Evolutionary conservation across 2,329 filamentous ascomycete genomes (phyloP), one percentile per base, ranked within the genome.

Genomic region (Colletotrichum tropicale): DNA sequence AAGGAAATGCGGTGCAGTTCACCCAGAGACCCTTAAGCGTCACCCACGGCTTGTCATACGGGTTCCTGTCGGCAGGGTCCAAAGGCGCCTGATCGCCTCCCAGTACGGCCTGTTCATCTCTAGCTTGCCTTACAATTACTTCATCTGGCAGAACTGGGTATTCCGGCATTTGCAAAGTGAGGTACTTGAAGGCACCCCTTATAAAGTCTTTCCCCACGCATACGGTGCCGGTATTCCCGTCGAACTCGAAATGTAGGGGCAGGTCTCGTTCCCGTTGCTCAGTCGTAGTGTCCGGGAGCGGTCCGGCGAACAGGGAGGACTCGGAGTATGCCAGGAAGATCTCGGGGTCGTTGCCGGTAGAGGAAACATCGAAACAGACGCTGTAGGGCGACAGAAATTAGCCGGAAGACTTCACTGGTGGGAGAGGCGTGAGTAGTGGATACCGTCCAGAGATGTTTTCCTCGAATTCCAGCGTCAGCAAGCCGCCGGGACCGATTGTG

Each of bases 161-260:
- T 72, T 86, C 83, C 2, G 87, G 80, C 88, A 78, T 78, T 38
- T 79, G 77, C 2, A 87, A 76, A 3, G 85, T 87, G 58, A 88
- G 78, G 66, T 88, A 89, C 5, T 86, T 82, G 76, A 88, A 88
- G 3, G 85, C 86, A 4, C 87, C 86, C 8, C 86, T 81, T 71
- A 86, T 56, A 43, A 76, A 72, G 48, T 79, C 66, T 18, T 62
- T 64, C 43, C 79, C 81, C 3, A 87, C 81, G 71, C 84, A 85
- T 56, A 83, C 81, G 6, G 77, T 73, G 18, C 84, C 82, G 8
- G 80, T 82, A 36, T 75, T 77, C 64, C 76, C 78, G 9, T 77
- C 77, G 8, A 84, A 78, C 7, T 80, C 78, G 48, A 83, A 79
- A 21, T 85, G 74, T 65, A 81, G 16, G 4, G 79, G 74, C 16